Base-by-base conservation (phyloP, 192 early-diverging fungal species). In the Dissophora globulifera region DNA sequence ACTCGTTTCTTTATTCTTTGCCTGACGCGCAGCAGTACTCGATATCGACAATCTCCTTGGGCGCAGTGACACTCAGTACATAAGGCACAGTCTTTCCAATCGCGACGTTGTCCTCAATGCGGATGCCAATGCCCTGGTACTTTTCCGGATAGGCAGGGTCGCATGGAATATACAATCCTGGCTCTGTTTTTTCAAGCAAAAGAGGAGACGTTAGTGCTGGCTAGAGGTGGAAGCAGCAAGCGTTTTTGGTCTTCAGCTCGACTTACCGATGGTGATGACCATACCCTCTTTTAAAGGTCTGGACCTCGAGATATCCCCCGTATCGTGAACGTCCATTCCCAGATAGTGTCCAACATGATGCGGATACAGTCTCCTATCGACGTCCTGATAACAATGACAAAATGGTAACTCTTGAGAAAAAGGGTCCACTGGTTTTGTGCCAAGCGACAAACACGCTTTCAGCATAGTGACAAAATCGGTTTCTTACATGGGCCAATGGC, bases 281-380 rank as follows among this genome's bases (percentile, higher is more conserved):
- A 95, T 96, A 46, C 92, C 92, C 17, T 76, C 59, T 63, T 87
- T 85, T 31, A 99, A 80, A 46, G 67, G 81, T 64, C 85, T 84
- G 7, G 90, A 90, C 23, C 97, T 84, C 19, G 85, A 81, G 35
- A 97, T 78, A 62, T 89, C 85, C 38, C 85, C 83, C 1, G 90
- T 88, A 74, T 99, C 96, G 81, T 99, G 97, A 2, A 99, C 94
- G 76, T 99, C 97, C 69, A 98, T 64, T 10, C 97, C 97, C 17
- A 98, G 84, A 51, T 93, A 99, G 68, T 98, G 97, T 19, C 94
- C 89, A 13, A 99, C 89, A 74, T 99, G 96, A 72, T 99, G 96
- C 33, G 96, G 96, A 67, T 94, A 99, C 29, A 99, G 81, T 12
- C 67, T 65, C 43, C 83, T 79, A 56, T 94, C 90, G 41, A 95